Conservation (phyloP, 257 asterid genomes). For the Linaria vulgaris region DNA sequence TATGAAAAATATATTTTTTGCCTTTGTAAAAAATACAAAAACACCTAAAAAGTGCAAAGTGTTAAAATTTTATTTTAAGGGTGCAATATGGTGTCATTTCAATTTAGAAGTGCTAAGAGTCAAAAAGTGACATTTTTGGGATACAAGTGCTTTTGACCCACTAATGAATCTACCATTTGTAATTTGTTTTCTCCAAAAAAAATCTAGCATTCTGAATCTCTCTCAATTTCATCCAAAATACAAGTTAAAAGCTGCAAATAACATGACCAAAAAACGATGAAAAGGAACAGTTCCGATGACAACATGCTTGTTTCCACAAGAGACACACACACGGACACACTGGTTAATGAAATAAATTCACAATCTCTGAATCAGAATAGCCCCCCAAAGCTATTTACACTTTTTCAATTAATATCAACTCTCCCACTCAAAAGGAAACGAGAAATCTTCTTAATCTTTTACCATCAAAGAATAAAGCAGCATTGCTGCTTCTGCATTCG, state of each 20-base stretch:
- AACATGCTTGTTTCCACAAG: conserved; percentile 25
- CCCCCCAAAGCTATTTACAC: conserved; percentile 30
- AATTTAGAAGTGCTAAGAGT: too few relatives aligned
- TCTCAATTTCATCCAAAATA: conserved; percentile 17
- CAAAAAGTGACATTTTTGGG: too few relatives aligned
- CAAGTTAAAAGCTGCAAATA: conserved; percentile 15
- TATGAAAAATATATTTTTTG: too few relatives aligned
- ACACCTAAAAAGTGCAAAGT: too few relatives aligned
- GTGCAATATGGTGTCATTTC: too few relatives aligned
- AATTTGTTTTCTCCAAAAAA: too few relatives aligned
- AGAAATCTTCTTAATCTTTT: conserved; percentile 7
- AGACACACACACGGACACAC: conserved; percentile 24
- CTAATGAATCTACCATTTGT: conserved; percentile 3
- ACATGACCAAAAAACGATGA: background rate
- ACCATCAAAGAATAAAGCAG: conserved; percentile 49
- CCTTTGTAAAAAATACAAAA: too few relatives aligned
- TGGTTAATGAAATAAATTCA: conserved; percentile 15
- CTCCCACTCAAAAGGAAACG: background rate
- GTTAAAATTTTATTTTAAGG: too few relatives aligned
- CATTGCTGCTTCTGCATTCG: conserved; percentile 58
- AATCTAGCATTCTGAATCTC: background rate
- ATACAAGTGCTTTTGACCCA: too few relatives aligned
- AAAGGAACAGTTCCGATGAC: conserved; percentile 16
- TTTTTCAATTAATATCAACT: conserved; percentile 5
- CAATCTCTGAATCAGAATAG: conserved; percentile 24